phyloP scores from a whole-genome alignment of 768 basidiomycete species.

The Pleurotus giganteus region DNA sequence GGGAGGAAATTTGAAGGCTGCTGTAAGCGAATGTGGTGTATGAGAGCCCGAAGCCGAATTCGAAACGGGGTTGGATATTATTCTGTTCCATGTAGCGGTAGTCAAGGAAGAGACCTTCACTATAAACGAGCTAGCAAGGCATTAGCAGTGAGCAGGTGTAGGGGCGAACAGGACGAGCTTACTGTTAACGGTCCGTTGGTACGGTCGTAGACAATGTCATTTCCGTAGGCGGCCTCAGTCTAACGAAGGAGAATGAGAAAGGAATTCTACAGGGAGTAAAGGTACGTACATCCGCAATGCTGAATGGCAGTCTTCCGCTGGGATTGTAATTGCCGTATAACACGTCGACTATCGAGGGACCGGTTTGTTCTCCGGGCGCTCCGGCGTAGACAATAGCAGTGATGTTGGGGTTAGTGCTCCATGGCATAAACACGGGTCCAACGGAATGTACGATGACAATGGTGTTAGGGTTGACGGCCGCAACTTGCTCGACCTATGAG shows the following conservation, averaged over 20 bases:
- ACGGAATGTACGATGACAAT: conserved; percentile 68
- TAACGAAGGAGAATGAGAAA: background rate
- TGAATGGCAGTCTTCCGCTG: conserved; percentile 63
- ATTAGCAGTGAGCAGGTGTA: background rate
- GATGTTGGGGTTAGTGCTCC: conserved; percentile 73
- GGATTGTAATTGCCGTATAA: conserved; percentile 71
- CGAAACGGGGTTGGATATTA: conserved; percentile 7
- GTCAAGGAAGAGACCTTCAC: conserved; percentile 35
- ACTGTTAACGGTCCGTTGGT: conserved; percentile 17
- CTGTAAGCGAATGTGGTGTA: conserved; percentile 83
- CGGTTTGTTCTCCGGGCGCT: conserved; percentile 63
- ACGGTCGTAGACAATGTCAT: conserved; percentile 1
- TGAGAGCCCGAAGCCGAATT: conserved; percentile 29
- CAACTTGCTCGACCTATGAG: background rate
- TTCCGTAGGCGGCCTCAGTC: conserved; percentile 4
- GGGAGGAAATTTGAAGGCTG: conserved; percentile 47
- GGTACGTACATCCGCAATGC: conserved; percentile 52
- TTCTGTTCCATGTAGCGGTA: conserved; percentile 21
- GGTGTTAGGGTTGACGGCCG: conserved; percentile 46
- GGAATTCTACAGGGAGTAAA: background rate
- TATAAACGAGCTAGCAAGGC: background rate
- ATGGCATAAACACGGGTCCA: conserved; percentile 56
- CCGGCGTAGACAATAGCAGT: conserved; percentile 72
- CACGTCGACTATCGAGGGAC: conserved; percentile 67
- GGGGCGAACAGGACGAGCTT: background rate